Evolutionary conservation across 2,329 filamentous ascomycete species (phyloP).

Genomic region (Aspergillus tubingensis): DNA sequence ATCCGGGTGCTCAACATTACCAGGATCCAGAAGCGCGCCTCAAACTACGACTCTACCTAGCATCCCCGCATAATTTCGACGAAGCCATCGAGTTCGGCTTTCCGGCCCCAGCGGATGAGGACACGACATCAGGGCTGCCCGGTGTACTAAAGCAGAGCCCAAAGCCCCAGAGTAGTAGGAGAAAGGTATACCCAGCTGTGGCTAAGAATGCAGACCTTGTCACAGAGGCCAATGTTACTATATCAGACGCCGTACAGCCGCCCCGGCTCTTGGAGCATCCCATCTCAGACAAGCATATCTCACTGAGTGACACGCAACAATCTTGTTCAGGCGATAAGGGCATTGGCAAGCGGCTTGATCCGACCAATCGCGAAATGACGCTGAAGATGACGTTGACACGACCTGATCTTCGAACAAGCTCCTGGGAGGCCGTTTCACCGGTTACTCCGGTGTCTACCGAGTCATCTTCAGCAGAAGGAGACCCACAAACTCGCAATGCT

Average conservation of each 20-base stretch:
- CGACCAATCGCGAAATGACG: slow-evolving; percentile 82
- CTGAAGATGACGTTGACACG: slow-evolving; percentile 92
- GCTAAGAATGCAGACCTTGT: not conserved
- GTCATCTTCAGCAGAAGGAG: slow-evolving; percentile 50
- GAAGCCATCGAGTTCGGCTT: slow-evolving; percentile 95
- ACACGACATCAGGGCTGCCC: slow-evolving; percentile 18
- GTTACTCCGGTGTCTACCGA: slow-evolving; percentile 26
- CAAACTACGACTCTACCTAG: slow-evolving; percentile 82
- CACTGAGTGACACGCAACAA: slow-evolving; percentile 18
- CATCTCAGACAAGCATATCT: slow-evolving; percentile 18
- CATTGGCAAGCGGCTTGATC: slow-evolving; percentile 51
- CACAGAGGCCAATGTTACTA: not conserved
- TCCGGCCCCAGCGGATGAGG: slow-evolving; percentile 53
- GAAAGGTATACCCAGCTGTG: not conserved
- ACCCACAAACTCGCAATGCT: slow-evolving; percentile 45
- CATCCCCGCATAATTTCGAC: slow-evolving; percentile 91
- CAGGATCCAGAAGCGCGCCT: slow-evolving; percentile 85
- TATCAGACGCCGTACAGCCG: not conserved
- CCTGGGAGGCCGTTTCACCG: slow-evolving; percentile 5
- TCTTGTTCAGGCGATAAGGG: slow-evolving; percentile 33
- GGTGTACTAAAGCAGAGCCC: not conserved
- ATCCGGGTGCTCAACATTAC: slow-evolving; percentile 77
- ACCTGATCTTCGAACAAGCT: slow-evolving; percentile 69
- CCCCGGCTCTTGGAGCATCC: slow-evolving; percentile 16
- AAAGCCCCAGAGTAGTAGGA: not conserved